Evolutionary conservation across 2,329 filamentous ascomycete species (phyloP).

Genomic region (Cladosporium sp.): DNA sequence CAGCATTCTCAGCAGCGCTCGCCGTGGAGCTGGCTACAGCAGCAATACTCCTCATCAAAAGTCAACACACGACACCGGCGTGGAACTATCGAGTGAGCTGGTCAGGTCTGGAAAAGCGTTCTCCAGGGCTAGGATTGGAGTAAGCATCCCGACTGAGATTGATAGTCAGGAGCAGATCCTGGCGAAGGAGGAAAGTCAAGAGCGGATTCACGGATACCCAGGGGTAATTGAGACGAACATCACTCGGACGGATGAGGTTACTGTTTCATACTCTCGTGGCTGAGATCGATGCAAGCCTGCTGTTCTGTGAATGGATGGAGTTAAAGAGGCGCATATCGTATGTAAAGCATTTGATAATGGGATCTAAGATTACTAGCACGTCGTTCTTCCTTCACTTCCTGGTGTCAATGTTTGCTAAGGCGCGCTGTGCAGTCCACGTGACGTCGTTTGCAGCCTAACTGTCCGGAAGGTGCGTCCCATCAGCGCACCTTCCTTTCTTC

Average conservation of each 20-base stretch:
- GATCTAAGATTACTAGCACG: no score
- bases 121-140: conserved; percentile 11
- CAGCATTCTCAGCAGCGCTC: conserved; percentile 11
- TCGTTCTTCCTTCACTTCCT: no score
- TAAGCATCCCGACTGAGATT: neutral
- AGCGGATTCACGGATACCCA: neutral
- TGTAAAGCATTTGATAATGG: neutral
- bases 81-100: neutral
- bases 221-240: neutral
- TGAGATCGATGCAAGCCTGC: neutral
- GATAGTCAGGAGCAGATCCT: conserved; percentile 14
- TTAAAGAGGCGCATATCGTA: neutral
- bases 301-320: no score
- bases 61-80: neutral
- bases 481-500: neutral
- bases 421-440: no score
- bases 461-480: neutral
- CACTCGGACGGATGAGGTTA: conserved; percentile 7
- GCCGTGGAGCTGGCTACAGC: neutral
- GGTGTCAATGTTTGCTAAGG: no score
- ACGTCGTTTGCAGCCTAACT: neutral
- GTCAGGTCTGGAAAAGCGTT: conserved; percentile 10
- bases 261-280: conserved; percentile 1
- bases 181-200: neutral
- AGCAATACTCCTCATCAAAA: neutral